Evolutionary conservation across 305 asterid genomes (phyloP).

Genomic region (Fraxinus dipetala): DNA sequence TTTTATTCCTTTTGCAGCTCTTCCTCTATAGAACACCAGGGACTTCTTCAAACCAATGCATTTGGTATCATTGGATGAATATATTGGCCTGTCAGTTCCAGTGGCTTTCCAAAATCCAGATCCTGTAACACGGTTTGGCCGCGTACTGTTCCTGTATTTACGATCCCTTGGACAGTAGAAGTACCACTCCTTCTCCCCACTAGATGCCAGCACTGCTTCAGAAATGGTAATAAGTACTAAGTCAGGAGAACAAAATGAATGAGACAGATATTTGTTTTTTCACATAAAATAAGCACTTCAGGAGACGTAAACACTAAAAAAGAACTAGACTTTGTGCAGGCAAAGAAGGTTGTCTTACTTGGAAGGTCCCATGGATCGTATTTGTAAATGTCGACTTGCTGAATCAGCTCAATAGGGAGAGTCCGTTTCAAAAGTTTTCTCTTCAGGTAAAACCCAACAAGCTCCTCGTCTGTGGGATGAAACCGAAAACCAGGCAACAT

Average conservation of each 20-base stretch:
- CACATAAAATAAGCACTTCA: background rate
- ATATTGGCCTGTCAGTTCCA: conserved; percentile 85
- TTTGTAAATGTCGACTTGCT: conserved; percentile 78
- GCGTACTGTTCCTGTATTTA: conserved; percentile 71
- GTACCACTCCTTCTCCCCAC: conserved; percentile 96
- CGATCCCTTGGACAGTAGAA: conserved; percentile 92
- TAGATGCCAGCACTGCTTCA: conserved; percentile 54
- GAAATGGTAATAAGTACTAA: background rate
- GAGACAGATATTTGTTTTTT: background rate
- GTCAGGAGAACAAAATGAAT: background rate
- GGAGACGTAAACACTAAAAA: background rate
- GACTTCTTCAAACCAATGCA: conserved; percentile 88
- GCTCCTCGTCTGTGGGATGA: conserved; percentile 87
- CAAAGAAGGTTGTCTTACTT: conserved; percentile 39
- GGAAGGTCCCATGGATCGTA: conserved; percentile 93
- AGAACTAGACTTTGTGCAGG: background rate
- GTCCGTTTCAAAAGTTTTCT: conserved; percentile 56
- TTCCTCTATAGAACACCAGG: conserved; percentile 75
- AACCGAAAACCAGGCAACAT: conserved; percentile 83
- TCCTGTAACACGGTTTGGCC: conserved; percentile 85
- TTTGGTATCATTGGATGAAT: conserved; percentile 57
- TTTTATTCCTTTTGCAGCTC: conserved; percentile 81
- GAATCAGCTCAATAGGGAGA: conserved; percentile 69
- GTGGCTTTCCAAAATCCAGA: conserved; percentile 96
- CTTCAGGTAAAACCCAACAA: conserved; percentile 65